Percentiles rank a stretch among this genome's conserved stretches.
These are phyloP conservation scores for Talaromyces rugulosus DNA, from an alignment of 2,329 filamentous ascomycete genomes.

Conservation along the genomic window DNA sequence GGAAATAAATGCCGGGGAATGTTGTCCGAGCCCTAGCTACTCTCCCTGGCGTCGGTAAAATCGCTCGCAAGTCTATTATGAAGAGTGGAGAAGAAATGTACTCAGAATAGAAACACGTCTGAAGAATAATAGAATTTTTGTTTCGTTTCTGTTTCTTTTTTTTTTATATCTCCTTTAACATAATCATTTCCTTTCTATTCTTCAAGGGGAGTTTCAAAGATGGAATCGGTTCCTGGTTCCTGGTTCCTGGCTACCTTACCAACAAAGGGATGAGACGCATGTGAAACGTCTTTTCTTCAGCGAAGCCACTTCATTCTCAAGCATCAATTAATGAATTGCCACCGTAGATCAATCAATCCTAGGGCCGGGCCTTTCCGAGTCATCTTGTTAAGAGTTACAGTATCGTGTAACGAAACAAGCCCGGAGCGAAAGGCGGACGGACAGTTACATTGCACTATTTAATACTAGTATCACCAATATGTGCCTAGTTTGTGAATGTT, in stretches of 20 bases:
- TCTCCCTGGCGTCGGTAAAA: neutral
- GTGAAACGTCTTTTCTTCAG: neutral
- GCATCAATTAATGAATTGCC: neutral
- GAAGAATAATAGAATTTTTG: neutral
- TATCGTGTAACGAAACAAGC: neutral
- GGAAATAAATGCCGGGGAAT: neutral
- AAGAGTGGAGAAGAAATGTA: neutral
- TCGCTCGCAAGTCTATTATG: neutral
- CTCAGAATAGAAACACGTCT: neutral
- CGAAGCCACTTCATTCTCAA: neutral
- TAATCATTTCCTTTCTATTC: neutral
- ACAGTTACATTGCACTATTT: neutral
- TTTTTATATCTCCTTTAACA: neutral
- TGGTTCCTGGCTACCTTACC: no score
- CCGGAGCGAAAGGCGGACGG: neutral
- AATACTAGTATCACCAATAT: neutral
- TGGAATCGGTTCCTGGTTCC: neutral
- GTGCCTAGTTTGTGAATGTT: neutral
- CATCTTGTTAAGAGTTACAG: neutral
- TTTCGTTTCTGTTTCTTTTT: neutral
- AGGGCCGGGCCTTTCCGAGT: neutral
- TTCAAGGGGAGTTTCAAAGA: neutral
- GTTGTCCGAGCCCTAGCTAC: neutral
- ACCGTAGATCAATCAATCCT: neutral
- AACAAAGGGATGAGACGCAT: neutral